Evolutionary conservation across 371 early-diverging fungal genomes (phyloP).

Genomic region (Gilbertella persicaria): DNA sequence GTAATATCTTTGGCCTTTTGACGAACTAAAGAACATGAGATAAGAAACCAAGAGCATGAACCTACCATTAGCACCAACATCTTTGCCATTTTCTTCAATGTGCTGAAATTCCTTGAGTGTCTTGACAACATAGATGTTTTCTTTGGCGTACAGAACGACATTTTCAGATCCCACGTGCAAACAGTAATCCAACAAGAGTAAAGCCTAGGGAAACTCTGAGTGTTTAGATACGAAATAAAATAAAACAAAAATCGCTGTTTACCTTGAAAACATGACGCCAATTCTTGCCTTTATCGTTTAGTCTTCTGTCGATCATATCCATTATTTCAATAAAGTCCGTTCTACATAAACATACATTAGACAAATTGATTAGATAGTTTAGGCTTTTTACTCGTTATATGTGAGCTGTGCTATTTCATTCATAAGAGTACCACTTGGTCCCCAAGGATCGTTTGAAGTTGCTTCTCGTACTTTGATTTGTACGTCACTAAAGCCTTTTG

Average conservation of each 20-base stretch:
- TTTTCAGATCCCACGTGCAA: constrained; percentile 84
- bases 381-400: constrained; percentile 69
- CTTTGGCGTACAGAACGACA: constrained; percentile 85
- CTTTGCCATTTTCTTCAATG: constrained; percentile 89
- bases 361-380: no score
- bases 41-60: background rate
- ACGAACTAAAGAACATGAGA: constrained; percentile 39
- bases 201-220: constrained; percentile 30
- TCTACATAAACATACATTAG: no score
- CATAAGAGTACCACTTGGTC: constrained; percentile 80
- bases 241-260: constrained; percentile 13
- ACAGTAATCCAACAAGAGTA: constrained; percentile 72
- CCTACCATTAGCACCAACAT: constrained; percentile 85
- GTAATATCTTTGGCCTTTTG: constrained; percentile 91
- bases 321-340: constrained; percentile 90
- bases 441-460: constrained; percentile 89
- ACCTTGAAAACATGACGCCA: constrained; percentile 98
- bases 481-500: constrained; percentile 92
- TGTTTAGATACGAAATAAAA: background rate
- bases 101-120: constrained; percentile 95
- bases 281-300: constrained; percentile 95
- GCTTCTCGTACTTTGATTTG: constrained; percentile 92
- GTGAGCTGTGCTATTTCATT: constrained; percentile 85
- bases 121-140: constrained; percentile 91
- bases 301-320: constrained; percentile 93